Conservation (phyloP, 495 filamentous ascomycete genomes). For the Daldinia caldariorum region DNA sequence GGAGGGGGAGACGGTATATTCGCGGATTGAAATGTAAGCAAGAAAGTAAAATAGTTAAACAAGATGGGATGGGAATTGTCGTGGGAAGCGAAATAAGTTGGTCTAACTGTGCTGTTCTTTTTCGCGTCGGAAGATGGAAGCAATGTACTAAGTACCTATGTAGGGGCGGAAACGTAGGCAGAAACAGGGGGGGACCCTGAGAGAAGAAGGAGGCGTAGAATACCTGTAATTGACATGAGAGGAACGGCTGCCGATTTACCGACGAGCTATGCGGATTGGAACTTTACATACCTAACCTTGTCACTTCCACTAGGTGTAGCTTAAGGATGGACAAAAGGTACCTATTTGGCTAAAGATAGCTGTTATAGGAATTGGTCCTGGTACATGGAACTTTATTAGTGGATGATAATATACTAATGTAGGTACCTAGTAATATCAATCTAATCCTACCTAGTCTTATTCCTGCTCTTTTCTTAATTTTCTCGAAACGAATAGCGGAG, state of each 20-base stretch:
- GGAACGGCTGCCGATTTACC: constrained; percentile 35
- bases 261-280: constrained; percentile 26
- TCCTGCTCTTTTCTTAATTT: neutral
- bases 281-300: constrained; percentile 7
- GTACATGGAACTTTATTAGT: constrained; percentile 13
- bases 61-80: neutral
- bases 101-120: neutral
- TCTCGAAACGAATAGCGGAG: neutral
- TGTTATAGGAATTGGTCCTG: neutral
- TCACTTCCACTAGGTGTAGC: neutral
- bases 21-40: neutral
- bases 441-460: neutral
- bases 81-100: constrained; percentile 9
- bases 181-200: constrained; percentile 21
- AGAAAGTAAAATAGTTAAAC: neutral
- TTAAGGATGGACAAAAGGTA: neutral
- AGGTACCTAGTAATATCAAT: too few relatives aligned
- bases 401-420: neutral
- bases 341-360: neutral
- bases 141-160: too few relatives aligned
- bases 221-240: too few relatives aligned
- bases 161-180: constrained; percentile 18
- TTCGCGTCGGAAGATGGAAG: constrained; percentile 5
- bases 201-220: constrained; percentile 17
- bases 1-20: neutral